Evolutionary conservation across 2,329 filamentous ascomycete species (phyloP).

Genomic region (Aspergillus candidus): DNA sequence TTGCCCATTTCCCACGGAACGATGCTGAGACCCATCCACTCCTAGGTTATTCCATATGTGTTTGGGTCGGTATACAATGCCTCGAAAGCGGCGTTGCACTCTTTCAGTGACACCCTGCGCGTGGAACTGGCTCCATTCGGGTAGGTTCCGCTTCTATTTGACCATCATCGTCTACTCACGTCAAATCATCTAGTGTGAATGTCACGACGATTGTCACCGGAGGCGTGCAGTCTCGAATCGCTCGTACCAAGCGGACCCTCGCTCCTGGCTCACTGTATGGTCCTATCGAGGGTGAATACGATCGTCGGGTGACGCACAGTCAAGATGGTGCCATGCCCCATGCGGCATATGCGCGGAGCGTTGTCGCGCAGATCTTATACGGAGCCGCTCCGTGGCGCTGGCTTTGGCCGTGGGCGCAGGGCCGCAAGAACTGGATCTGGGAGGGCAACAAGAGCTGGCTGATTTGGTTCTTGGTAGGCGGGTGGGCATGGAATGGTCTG

Average conservation of each 20-base stretch:
- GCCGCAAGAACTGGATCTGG: slow-evolving; percentile 38
- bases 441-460: slow-evolving; percentile 48
- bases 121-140: slow-evolving; percentile 50
- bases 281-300: slow-evolving; percentile 48
- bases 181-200: slow-evolving; percentile 35
- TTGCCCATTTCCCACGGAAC: not conserved
- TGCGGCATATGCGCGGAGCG: slow-evolving; percentile 49
- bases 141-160: slow-evolving; percentile 18
- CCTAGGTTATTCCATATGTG: slow-evolving; percentile 39
- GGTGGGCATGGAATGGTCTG: slow-evolving; percentile 39
- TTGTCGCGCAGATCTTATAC: slow-evolving; percentile 49
- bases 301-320: slow-evolving; percentile 47
- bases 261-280: slow-evolving; percentile 46
- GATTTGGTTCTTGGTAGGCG: slow-evolving; percentile 47
- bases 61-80: slow-evolving; percentile 51
- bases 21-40: not conserved
- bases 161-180: not conserved
- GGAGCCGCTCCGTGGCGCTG: slow-evolving; percentile 42
- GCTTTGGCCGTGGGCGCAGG: slow-evolving; percentile 44
- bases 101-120: slow-evolving; percentile 53
- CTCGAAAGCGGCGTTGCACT: slow-evolving; percentile 54
- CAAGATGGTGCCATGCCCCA: slow-evolving; percentile 50
- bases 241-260: slow-evolving; percentile 46
- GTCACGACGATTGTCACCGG: slow-evolving; percentile 54
- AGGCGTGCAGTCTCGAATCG: slow-evolving; percentile 55